Evolutionary conservation across 2,329 filamentous ascomycete species (phyloP).

Genomic region (Malbranchea zuffiana): DNA sequence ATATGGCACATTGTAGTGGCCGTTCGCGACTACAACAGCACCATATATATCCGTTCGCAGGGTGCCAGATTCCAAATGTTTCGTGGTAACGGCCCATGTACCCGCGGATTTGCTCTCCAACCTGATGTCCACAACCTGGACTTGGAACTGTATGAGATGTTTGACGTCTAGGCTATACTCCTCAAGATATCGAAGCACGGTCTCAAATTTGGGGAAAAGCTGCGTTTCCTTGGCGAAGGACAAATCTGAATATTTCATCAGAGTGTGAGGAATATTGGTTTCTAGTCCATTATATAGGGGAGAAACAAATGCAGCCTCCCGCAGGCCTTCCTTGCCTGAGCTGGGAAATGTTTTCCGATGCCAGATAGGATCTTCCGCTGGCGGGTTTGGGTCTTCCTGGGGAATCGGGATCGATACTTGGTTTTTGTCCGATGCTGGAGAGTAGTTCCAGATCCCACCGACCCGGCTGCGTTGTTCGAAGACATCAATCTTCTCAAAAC

Average conservation of each 20-base stretch:
- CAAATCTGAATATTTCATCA: constrained; percentile 72
- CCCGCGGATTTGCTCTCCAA: constrained; percentile 26
- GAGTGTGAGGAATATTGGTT: constrained; percentile 69
- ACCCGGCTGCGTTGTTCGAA: constrained; percentile 70
- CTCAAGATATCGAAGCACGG: constrained; percentile 63
- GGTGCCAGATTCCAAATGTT: constrained; percentile 38
- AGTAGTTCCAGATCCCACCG: constrained; percentile 83
- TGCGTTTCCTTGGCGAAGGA: constrained; percentile 53
- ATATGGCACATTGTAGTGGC: constrained; percentile 61
- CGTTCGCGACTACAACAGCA: constrained; percentile 63
- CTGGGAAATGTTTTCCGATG: constrained; percentile 19
- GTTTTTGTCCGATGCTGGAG: constrained; percentile 38
- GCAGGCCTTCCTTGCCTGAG: constrained; percentile 7
- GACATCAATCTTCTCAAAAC: constrained; percentile 59
- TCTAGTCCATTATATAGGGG: constrained; percentile 74
- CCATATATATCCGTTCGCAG: constrained; percentile 49
- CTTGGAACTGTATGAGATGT: constrained; percentile 57
- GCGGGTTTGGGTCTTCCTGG: constrained; percentile 53
- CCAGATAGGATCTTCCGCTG: constrained; percentile 54
- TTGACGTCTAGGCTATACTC: constrained; percentile 59
- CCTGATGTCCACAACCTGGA: constrained; percentile 54
- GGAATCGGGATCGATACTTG: constrained; percentile 45
- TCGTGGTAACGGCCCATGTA: constrained; percentile 52
- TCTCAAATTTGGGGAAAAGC: constrained; percentile 62
- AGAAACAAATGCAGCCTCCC: constrained; percentile 57